Conservation (phyloP, 139 green algal species). For the Coelastrella sp. region DNA sequence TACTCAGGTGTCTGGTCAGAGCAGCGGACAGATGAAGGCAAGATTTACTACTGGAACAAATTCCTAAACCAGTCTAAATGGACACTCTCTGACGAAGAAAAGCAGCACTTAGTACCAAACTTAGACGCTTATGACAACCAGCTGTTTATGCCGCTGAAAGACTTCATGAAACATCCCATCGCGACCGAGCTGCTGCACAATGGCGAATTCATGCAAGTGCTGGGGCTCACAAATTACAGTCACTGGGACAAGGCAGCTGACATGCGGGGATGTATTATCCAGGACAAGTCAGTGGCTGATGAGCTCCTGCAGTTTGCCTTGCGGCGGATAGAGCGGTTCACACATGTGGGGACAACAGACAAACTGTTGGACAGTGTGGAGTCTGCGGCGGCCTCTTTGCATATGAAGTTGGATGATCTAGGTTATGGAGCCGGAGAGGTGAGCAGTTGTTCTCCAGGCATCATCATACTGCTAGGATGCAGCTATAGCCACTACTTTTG, state of each 20-base stretch:
- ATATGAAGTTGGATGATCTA: conserved; percentile 48
- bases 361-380: conserved; percentile 69
- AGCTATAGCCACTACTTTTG: too few relatives aligned
- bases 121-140: conserved; percentile 89
- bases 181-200: conserved; percentile 88
- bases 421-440: conserved; percentile 63
- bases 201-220: conserved; percentile 79
- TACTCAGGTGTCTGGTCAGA: conserved; percentile 51
- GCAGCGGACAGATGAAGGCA: conserved; percentile 53
- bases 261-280: conserved; percentile 71
- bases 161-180: conserved; percentile 51
- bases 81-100: conserved; percentile 61
- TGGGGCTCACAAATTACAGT: conserved; percentile 90
- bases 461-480: background rate
- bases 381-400: conserved; percentile 64
- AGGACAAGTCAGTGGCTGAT: conserved; percentile 12
- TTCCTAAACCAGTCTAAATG: conserved; percentile 58
- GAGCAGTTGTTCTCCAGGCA: background rate
- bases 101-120: conserved; percentile 59
- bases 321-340: conserved; percentile 62
- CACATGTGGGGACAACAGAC: conserved; percentile 84
- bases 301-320: conserved; percentile 63
- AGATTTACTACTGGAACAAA: conserved; percentile 72
- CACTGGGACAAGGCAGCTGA: conserved; percentile 71
- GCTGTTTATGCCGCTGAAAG: conserved; percentile 77